A percentile compares a stretch with the other conserved stretches of the same genome.
Evolutionary conservation across 2,329 filamentous ascomycete genomes (phyloP).

Genomic region (Claviceps spartinae): DNA sequence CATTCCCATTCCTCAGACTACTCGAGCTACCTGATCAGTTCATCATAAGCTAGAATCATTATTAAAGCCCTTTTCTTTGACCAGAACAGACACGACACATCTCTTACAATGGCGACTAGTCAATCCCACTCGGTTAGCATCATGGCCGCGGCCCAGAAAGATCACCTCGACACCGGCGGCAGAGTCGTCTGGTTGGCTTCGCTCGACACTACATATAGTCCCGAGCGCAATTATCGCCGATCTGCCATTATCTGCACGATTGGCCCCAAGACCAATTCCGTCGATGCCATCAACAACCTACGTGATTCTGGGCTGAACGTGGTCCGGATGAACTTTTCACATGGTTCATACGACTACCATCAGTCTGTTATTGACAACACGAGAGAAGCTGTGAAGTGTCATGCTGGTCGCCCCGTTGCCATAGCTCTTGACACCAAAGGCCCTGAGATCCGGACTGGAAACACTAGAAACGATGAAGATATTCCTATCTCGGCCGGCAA

Average conservation of each 20-base stretch:
- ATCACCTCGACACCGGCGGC: slow-evolving; percentile 70
- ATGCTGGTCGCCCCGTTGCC: slow-evolving; percentile 75
- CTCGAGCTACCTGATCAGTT: not conserved
- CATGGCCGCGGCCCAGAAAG: slow-evolving; percentile 57
- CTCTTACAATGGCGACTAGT: slow-evolving; percentile 19
- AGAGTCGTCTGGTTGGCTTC: slow-evolving; percentile 51
- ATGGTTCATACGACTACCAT: slow-evolving; percentile 73
- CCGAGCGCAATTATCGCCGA: slow-evolving; percentile 81
- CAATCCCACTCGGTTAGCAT: slow-evolving; percentile 23
- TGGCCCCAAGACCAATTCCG: slow-evolving; percentile 96
- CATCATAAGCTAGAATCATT: not conserved
- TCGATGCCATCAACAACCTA: slow-evolving; percentile 91
- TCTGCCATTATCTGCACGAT: slow-evolving; percentile 99
- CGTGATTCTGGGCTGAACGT: slow-evolving; percentile 88
- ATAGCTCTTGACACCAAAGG: slow-evolving; percentile 76
- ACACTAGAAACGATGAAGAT: slow-evolving; percentile 75
- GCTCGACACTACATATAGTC: slow-evolving; percentile 80
- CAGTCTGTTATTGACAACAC: slow-evolving; percentile 97
- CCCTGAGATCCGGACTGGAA: slow-evolving; percentile 47
- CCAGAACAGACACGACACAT: slow-evolving; percentile 3
- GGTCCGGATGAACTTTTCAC: slow-evolving; percentile 99
- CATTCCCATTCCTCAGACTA: not conserved
- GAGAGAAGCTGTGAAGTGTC: slow-evolving; percentile 65
- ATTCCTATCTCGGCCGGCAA: slow-evolving; percentile 72
- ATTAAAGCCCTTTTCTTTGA: not conserved